Base-by-base conservation (phyloP, 352 stramenopile genomes). In the Phytopythium helicoides region DNA sequence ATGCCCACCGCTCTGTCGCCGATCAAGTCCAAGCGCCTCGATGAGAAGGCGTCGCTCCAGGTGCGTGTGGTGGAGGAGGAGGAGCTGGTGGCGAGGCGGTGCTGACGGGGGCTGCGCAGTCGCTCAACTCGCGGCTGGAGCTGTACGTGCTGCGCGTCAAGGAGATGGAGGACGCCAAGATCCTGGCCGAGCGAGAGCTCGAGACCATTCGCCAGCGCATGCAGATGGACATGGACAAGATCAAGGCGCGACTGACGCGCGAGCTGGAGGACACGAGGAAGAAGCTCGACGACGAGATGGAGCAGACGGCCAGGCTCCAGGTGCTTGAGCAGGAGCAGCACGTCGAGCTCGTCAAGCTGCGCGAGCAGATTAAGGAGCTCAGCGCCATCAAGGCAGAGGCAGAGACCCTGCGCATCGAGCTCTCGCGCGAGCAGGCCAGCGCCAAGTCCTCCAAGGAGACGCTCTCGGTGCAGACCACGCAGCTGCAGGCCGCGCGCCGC, bases 141-240 rank as follows among this genome's bases (percentile, higher is more conserved):
- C 75, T 86, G 56, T 94, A 94, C 56, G 79, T 94, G 40, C 59
- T 90, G 36, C 81, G 79, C 62, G 81, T 92, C 38, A 94, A 91
- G 46, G 83, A 92, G 64, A 82, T 92, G 53, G 72, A 90, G 51
- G 78, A 86, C 26, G 76, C 83, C 31, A 90, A 90, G 59, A 68
- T 80, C 40, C 66, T 80, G 21, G 77, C 77, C 1, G 83, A 94
- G 57, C 69, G 73, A 28, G 83, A 94, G 62, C 66, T 94, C 21
- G 81, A 92, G 64, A 87, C 75, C 14, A 90, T 94, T 42, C 81
- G 77, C 36, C 68, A 83, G 54, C 81, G 81, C 56, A 89, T 92
- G 81, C 78, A 92, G 58, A 67, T 78, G 35, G 83, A 93, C 56
- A 69, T 93, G 23, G 78, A 87, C 45, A 77, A 69, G 36, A 53